Evolutionary conservation across 768 basidiomycete species (phyloP), one percentile per base, ranked within the genome.

Genomic region (Daedaleopsis sinensis): DNA sequence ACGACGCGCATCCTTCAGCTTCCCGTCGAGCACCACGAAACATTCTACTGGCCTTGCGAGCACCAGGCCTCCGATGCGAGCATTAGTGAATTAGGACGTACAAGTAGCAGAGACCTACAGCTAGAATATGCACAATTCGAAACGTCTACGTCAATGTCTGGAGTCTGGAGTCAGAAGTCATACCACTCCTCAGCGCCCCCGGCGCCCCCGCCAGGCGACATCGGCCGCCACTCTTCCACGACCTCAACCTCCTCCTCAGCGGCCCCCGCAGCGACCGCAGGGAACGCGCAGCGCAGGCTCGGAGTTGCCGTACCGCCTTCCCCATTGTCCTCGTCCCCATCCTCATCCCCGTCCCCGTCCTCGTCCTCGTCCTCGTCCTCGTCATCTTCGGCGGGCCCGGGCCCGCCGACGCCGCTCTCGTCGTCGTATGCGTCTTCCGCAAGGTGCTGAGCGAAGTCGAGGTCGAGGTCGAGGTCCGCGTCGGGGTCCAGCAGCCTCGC

Each of bases 201-300:
- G 21, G 42, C 57, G 8, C 55, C 66, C 51, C 67, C 68, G 19
- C 72, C 79, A 24, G 78, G 75, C 46, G 75, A 77, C 59, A 71
- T 54, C 23, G 75, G 72, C 59, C 82, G 71, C 84, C 84, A 84
- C 61, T 78, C 78, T 55, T 80, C 77, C 38, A 83, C 66, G 38
- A 79, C 63, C 47, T 80, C 66, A 37, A 79, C 63, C 47, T 80
- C 58, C 48, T 38, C 77, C 58, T 63, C 72, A 13, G 27, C 7
- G 27, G 3, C 49, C 70, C 6, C 46, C 65, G 21, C 47, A 46
- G 44, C 9, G 19, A 53, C 72, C 19, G 70, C 73, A 21, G 44
- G 5, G 19, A 53, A 72, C 19, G 70, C 73, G 19, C 53, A 52
- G 2, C 18, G 39, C 57, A 9, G 27, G 32, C 21, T 54, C 52